A percentile compares a stretch with the other conserved stretches of the same genome.
Conservation (phyloP, 805 yeast genomes). For the Myxozyma vanderwaltii region DNA sequence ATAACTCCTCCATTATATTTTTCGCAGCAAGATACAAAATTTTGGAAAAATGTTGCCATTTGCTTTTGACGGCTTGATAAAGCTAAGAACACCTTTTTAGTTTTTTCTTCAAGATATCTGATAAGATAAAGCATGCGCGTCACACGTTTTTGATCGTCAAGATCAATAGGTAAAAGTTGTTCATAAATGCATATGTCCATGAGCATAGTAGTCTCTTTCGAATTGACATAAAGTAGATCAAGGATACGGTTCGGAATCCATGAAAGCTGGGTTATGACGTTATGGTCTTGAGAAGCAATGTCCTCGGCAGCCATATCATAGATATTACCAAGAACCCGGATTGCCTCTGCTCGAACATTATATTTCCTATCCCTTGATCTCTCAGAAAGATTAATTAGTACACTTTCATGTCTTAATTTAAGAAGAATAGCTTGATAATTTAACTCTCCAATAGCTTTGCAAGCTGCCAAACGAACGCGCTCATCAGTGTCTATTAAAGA, state of each 20-base stretch:
- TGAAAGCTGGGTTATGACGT: conserved; percentile 43
- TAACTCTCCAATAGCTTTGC: conserved; percentile 50
- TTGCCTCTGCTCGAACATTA: conserved; percentile 63
- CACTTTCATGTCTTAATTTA: conserved; percentile 50
- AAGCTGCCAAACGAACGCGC: conserved; percentile 64
- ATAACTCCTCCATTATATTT: conserved; percentile 43
- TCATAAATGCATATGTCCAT: conserved; percentile 67
- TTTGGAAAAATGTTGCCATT: conserved; percentile 6
- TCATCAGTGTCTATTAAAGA: conserved; percentile 77
- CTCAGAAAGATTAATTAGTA: conserved; percentile 59
- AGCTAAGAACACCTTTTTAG: conserved; percentile 67
- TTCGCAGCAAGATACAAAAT: conserved; percentile 44
- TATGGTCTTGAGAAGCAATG: conserved; percentile 37
- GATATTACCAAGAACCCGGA: conserved; percentile 56
- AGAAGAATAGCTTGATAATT: conserved; percentile 52
- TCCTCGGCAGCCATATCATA: conserved; percentile 53
- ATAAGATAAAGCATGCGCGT: conserved; percentile 55
- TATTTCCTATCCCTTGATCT: conserved; percentile 70
- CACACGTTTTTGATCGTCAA: conserved; percentile 49
- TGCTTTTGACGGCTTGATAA: conserved; percentile 69
- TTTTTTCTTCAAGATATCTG: conserved; percentile 54
- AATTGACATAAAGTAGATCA: conserved; percentile 72
- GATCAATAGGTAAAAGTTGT: conserved; percentile 58
- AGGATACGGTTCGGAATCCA: conserved; percentile 69
- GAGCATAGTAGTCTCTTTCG: conserved; percentile 60